These are phyloP conservation scores for Tulasnella sp. DNA, from an alignment of 768 basidiomycete genomes.

Conservation along the genomic window DNA sequence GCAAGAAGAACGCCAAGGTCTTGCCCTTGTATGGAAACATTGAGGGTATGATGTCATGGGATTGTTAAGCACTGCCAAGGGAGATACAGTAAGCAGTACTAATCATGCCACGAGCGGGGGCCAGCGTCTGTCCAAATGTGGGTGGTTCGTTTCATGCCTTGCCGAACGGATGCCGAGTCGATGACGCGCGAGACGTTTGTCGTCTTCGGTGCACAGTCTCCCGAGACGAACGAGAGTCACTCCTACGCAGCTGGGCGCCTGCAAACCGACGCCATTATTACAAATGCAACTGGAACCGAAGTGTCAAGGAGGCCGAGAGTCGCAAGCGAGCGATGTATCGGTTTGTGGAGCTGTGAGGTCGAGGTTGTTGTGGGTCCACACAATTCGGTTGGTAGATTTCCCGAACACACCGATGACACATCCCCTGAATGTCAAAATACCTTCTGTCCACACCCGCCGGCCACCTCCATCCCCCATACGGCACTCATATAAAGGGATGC, in stretches of 20 bases:
- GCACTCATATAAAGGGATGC: not conserved
- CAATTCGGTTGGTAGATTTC: no score
- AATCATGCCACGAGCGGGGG: not conserved
- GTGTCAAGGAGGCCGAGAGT: not conserved
- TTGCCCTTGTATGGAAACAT: no score
- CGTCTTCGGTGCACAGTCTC: not conserved
- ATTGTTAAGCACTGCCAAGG: not conserved
- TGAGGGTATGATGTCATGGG: not conserved
- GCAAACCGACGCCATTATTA: not conserved
- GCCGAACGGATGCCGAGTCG: slow-evolving; percentile 1
- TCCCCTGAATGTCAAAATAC: no score
- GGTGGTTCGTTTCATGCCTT: not conserved
- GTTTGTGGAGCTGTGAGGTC: no score
- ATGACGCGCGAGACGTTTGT: not conserved
- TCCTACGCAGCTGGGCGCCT: not conserved
- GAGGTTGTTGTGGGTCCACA: no score
- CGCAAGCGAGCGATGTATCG: no score
- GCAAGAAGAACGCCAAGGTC: not conserved
- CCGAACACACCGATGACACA: no score
- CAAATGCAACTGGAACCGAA: not conserved
- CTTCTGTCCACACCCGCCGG: no score
- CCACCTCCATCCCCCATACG: no score
- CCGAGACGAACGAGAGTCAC: not conserved
- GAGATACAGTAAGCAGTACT: not conserved
- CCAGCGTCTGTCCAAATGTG: not conserved